phyloP scores from a whole-genome alignment of 2,329 filamentous ascomycete genomes.

The Periglandula ipomoeae region DNA sequence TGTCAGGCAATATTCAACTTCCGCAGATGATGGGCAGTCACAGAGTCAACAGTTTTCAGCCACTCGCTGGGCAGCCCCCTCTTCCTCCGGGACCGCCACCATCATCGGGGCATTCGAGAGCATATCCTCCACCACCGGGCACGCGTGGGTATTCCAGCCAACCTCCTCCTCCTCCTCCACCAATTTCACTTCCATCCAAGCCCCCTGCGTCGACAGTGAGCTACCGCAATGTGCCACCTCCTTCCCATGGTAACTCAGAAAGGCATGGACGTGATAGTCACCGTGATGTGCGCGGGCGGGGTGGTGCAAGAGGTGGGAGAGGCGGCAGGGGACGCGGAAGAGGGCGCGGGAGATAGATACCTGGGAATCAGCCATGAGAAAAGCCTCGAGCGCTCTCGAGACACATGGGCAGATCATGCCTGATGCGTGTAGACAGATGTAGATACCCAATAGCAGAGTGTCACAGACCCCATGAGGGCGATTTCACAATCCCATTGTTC shows the following conservation, averaged over 20 bases:
- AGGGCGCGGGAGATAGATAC: conserved; percentile 18
- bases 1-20: conserved; percentile 32
- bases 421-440: neutral
- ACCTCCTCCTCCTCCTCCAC: conserved; percentile 11
- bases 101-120: conserved; percentile 15
- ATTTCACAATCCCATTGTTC: neutral
- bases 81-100: conserved; percentile 31
- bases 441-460: conserved; percentile 1
- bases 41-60: conserved; percentile 11
- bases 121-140: conserved; percentile 17
- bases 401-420: neutral
- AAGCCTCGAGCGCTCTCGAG: conserved; percentile 5
- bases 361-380: too few species aligned
- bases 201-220: conserved; percentile 17
- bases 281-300: conserved; percentile 14
- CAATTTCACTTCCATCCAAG: conserved; percentile 20
- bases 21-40: conserved; percentile 16
- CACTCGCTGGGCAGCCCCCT: conserved; percentile 22
- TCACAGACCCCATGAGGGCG: neutral
- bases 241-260: conserved; percentile 10
- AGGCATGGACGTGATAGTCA: conserved; percentile 14
- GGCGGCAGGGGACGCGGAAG: conserved; percentile 8
- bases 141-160: conserved; percentile 11
- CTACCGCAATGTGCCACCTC: conserved; percentile 19
- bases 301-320: conserved; percentile 18